Conservation (phyloP, 495 filamentous ascomycete genomes). For the Aspergillus bridgeri region DNA sequence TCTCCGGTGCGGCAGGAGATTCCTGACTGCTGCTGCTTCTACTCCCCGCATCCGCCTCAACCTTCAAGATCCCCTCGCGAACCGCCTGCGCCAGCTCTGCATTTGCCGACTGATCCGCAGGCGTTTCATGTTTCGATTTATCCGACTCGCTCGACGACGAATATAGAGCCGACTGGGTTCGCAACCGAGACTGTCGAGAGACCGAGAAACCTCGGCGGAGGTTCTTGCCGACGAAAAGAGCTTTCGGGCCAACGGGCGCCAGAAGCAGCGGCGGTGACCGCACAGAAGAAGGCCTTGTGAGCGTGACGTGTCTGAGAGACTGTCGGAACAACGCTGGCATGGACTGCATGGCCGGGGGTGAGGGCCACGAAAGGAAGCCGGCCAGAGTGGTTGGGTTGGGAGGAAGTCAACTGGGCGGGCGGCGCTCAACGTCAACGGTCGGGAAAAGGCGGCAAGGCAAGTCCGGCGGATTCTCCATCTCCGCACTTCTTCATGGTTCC, state of each 20-base stretch:
- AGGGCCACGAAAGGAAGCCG: constrained; percentile 21
- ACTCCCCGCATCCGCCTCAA: constrained; percentile 24
- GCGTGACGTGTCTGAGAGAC: constrained; percentile 30
- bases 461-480: constrained; percentile 12
- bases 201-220: constrained; percentile 32
- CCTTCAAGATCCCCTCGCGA: constrained; percentile 17
- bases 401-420: constrained; percentile 7
- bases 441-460: constrained; percentile 9
- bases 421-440: not conserved
- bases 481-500: constrained; percentile 14
- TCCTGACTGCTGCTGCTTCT: not conserved
- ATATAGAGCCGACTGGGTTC: constrained; percentile 18
- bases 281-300: constrained; percentile 21
- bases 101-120: constrained; percentile 15
- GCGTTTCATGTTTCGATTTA: constrained; percentile 20
- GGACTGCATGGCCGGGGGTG: constrained; percentile 38
- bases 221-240: constrained; percentile 20
- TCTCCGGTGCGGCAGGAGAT: constrained; percentile 13
- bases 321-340: constrained; percentile 42
- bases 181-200: constrained; percentile 42
- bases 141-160: constrained; percentile 26
- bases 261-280: constrained; percentile 19
- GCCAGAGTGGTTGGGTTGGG: constrained; percentile 9
- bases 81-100: constrained; percentile 3
- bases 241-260: constrained; percentile 15